phyloP scores from a whole-genome alignment of 805 yeast species.

The Candida cerambycidarum region DNA sequence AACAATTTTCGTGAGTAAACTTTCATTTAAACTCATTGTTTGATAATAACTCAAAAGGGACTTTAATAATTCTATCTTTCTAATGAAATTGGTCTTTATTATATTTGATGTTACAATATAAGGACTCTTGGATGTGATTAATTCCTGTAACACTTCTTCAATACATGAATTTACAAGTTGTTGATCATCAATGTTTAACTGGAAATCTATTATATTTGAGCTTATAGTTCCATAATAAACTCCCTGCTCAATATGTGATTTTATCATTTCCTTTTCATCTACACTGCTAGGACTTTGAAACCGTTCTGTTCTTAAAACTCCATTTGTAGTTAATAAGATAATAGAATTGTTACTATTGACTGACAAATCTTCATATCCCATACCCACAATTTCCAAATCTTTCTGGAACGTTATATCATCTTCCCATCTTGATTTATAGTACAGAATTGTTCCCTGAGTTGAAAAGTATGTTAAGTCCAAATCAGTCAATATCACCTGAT shows the following conservation, averaged over 20 bases:
- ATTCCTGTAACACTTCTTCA: slow-evolving; percentile 49
- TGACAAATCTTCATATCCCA: slow-evolving; percentile 49
- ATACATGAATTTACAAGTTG: slow-evolving; percentile 38
- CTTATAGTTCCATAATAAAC: slow-evolving; percentile 64
- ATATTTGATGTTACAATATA: slow-evolving; percentile 58
- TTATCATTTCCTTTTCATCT: slow-evolving; percentile 39
- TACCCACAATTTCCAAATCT: slow-evolving; percentile 55
- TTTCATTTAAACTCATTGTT: slow-evolving; percentile 21
- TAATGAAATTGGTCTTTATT: slow-evolving; percentile 48
- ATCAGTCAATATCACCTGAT: slow-evolving; percentile 67
- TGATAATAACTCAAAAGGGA: slow-evolving; percentile 47
- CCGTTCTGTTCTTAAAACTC: slow-evolving; percentile 61
- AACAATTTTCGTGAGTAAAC: slow-evolving; percentile 1
- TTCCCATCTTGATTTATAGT: slow-evolving; percentile 68
- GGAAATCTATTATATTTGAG: slow-evolving; percentile 46
- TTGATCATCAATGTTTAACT: slow-evolving; percentile 29
- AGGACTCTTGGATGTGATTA: slow-evolving; percentile 53
- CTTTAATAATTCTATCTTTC: slow-evolving; percentile 46
- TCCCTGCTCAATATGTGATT: slow-evolving; percentile 82
- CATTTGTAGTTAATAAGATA: slow-evolving; percentile 50
- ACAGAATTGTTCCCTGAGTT: slow-evolving; percentile 21
- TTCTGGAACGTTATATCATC: slow-evolving; percentile 64
- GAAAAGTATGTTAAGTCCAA: slow-evolving; percentile 39
- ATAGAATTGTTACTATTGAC: slow-evolving; percentile 44
- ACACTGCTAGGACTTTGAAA: slow-evolving; percentile 15